A percentile compares a stretch with the other conserved stretches of the same genome.
phyloP scores from a whole-genome alignment of 164 flowering plant species.

The Malania oleifera region DNA sequence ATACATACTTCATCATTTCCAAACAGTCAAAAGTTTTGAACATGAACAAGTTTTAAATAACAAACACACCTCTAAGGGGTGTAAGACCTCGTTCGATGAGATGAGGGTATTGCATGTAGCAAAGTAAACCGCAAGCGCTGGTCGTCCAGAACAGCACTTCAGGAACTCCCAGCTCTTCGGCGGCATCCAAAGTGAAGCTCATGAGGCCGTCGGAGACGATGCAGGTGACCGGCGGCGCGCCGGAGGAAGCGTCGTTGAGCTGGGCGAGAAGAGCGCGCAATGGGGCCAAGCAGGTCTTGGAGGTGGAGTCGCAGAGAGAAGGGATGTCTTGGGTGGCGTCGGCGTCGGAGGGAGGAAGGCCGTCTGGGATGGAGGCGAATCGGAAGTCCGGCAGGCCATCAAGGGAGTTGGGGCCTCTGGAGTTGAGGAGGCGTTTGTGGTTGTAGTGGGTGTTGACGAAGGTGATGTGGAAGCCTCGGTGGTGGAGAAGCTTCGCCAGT shows the following conservation, averaged over 20 bases:
- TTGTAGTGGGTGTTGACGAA: too few relatives aligned
- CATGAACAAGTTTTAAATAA: neutral
- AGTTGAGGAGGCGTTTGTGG: too few relatives aligned
- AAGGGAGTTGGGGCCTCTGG: too few relatives aligned
- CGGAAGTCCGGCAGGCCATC: too few relatives aligned
- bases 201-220: slow-evolving; percentile 25
- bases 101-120: slow-evolving; percentile 15
- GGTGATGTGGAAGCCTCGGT: too few relatives aligned
- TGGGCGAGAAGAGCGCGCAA: neutral
- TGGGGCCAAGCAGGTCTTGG: slow-evolving; percentile 9
- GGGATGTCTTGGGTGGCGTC: too few relatives aligned
- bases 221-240: slow-evolving; percentile 15
- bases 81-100: slow-evolving; percentile 25
- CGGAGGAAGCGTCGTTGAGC: neutral
- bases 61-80: slow-evolving; percentile 29
- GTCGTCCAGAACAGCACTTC: slow-evolving; percentile 24
- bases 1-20: too few relatives aligned
- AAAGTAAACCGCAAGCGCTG: slow-evolving; percentile 29
- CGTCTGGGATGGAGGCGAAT: too few relatives aligned
- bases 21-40: too few relatives aligned
- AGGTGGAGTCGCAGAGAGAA: too few relatives aligned
- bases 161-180: slow-evolving; percentile 23
- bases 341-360: too few relatives aligned
- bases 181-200: slow-evolving; percentile 28
- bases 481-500: too few relatives aligned